These are phyloP conservation scores for Fusarium duplospermum DNA, from an alignment of 2,329 filamentous ascomycete species.

Conservation along the genomic window DNA sequence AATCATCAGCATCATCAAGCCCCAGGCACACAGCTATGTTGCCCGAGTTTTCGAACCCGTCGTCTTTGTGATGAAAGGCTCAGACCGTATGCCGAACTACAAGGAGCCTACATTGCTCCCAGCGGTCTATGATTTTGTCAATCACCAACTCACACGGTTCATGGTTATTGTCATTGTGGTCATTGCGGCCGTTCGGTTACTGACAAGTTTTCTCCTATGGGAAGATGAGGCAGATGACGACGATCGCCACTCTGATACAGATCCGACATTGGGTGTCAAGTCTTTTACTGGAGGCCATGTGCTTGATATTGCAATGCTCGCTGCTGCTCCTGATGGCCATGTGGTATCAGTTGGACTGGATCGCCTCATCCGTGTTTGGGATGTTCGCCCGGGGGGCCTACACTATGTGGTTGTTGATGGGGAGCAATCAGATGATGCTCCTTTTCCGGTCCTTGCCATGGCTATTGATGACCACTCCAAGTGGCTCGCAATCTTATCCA, in stretches of 20 bases:
- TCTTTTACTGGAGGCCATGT: conserved; percentile 72
- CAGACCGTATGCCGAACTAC: conserved; percentile 70
- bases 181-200: conserved; percentile 72
- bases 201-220: conserved; percentile 81
- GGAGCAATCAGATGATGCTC: conserved; percentile 54
- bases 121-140: conserved; percentile 72
- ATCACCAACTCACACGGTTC: conserved; percentile 69
- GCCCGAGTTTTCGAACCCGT: conserved; percentile 81
- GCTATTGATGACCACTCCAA: conserved; percentile 73
- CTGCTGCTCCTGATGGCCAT: conserved; percentile 71
- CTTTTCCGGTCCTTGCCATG: conserved; percentile 71
- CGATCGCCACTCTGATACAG: conserved; percentile 58
- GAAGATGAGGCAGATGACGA: conserved; percentile 65
- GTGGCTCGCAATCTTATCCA: conserved; percentile 75
- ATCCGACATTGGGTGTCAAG: conserved; percentile 67
- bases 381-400: conserved; percentile 60
- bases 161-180: conserved; percentile 71
- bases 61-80: conserved; percentile 76
- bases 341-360: conserved; percentile 79
- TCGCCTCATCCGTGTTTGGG: conserved; percentile 74
- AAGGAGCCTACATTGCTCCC: conserved; percentile 51
- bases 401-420: conserved; percentile 57
- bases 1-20: conserved; percentile 81
- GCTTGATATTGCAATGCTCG: conserved; percentile 76
- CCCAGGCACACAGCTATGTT: conserved; percentile 76